Conservation (phyloP, 768 basidiomycete species). For the Lactarius hatsudake region DNA sequence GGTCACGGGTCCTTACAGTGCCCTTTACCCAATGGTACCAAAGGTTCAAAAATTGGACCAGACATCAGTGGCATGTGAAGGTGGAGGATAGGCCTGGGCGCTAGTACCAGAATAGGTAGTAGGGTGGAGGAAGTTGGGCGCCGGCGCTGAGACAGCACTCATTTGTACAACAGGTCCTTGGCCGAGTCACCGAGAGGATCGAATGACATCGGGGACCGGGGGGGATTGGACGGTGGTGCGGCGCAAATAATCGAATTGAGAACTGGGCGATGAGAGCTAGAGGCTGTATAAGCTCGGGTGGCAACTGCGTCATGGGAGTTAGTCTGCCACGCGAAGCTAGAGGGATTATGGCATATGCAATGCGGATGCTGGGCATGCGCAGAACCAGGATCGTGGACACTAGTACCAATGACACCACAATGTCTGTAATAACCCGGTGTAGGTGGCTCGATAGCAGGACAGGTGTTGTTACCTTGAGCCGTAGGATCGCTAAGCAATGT, state of each 20-base stretch:
- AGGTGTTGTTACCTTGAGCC: not conserved
- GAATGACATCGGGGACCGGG: not conserved
- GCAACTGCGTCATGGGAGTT: not conserved
- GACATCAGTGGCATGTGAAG: slow-evolving; percentile 5
- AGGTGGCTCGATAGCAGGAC: not conserved
- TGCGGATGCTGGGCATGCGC: not conserved
- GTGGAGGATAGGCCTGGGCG: not conserved
- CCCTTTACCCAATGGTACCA: not conserved
- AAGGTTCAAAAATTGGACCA: not conserved
- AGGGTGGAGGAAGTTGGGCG: not conserved
- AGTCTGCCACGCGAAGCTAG: not conserved
- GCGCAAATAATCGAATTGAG: not conserved
- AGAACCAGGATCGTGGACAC: too few relatives aligned
- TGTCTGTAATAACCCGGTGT: too few relatives aligned
- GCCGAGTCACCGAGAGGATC: not conserved
- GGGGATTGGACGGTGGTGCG: slow-evolving; percentile 10
- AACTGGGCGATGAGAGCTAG: not conserved
- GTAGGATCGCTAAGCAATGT: not conserved
- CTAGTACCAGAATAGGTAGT: not conserved
- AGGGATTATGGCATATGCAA: not conserved
- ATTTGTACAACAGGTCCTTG: not conserved
- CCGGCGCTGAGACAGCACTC: not conserved
- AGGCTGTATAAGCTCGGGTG: not conserved
- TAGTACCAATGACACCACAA: not conserved
- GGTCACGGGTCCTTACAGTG: slow-evolving; percentile 12